Base-by-base conservation (phyloP, 768 basidiomycete genomes). In the Phylloporus arenicola region DNA sequence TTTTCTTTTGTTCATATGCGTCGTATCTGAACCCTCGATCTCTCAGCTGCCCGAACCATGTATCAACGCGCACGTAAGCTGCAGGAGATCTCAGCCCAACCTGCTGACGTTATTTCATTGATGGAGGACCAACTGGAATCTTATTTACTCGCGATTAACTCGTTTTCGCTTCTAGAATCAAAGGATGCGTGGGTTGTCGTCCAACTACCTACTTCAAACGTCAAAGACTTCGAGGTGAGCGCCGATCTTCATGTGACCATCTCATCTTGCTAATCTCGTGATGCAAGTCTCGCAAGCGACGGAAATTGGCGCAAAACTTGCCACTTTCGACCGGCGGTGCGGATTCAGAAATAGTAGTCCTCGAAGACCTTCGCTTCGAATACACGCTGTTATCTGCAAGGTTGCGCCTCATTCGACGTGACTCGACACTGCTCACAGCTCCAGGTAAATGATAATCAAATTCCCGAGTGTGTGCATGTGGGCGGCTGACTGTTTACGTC, bases 11-110 rank as follows among this genome's bases (percentile, higher is more conserved):
- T 50, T 53, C 30, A 48, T 35, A 29, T 29, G 30, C 39, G 42
- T 41, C 12, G 10, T 54, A 56, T 57, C 58, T 60, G 55, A 64
- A 58, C 64, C 65, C 64, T 57, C 47, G 50, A 45, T 55, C 46
- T 51, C 43, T 30, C 62, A 97, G 95, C 94, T 48, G 89, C 90
- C 14, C 76, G 86, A 46, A 84, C 84, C 10, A 96, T 98, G 94
- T 97, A 94, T 67, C 88, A 90, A 59, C 84, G 92, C 47, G 92
- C 88, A 19, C 75, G 84, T 55, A 88, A 92, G 62, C 70, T 98
- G 9, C 82, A 79, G 45, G 72, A 71, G 29, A 57, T 76, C 29
- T 51, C 66, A 45, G 65, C 58, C 44, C 63, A 69, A 39, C 57
- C 69, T 17, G 56, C 63, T 55, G 63, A 72, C 40, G 73, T 72